phyloP scores from a whole-genome alignment of 768 basidiomycete species.

The Leccinum sublutescens region DNA sequence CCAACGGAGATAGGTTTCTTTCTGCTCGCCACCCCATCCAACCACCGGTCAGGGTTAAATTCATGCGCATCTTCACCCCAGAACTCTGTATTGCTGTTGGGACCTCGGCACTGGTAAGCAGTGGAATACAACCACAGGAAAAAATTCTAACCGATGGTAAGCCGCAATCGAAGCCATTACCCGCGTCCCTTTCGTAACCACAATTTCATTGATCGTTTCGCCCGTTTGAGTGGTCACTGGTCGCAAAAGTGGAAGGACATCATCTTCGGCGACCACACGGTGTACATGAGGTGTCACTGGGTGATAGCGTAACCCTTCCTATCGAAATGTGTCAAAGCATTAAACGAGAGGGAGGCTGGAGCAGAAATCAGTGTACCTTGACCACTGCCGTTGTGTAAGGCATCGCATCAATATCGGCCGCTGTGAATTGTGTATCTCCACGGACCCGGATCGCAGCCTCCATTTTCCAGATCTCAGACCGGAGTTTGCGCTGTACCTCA shows the following conservation, averaged over 20 bases:
- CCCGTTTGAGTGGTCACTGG: conserved; percentile 49
- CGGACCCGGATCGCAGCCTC: conserved; percentile 11
- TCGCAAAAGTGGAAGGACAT: conserved; percentile 55
- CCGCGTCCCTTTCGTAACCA: conserved; percentile 48
- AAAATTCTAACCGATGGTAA: conserved; percentile 46
- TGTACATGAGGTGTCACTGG: conserved; percentile 52
- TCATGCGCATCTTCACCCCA: conserved; percentile 34
- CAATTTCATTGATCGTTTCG: conserved; percentile 40
- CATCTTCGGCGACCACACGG: conserved; percentile 50
- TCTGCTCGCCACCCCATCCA: conserved; percentile 7
- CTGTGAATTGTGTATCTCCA: conserved; percentile 11
- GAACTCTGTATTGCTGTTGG: conserved; percentile 24
- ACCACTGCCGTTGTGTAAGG: conserved; percentile 40
- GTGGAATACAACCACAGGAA: background rate
- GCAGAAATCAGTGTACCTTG: conserved; percentile 18
- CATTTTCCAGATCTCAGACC: conserved; percentile 30
- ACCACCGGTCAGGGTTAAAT: conserved; percentile 29
- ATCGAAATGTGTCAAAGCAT: conserved; percentile 17
- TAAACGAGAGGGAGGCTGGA: conserved; percentile 5
- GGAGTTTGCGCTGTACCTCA: conserved; percentile 56
- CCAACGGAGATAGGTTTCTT: conserved; percentile 25
- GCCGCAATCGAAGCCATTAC: conserved; percentile 47
- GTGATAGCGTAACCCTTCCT: conserved; percentile 49
- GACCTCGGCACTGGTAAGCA: background rate
- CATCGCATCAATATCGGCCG: conserved; percentile 53